phyloP scores from a whole-genome alignment of 352 stramenopile species.

The Salisapilia sapeloensis region DNA sequence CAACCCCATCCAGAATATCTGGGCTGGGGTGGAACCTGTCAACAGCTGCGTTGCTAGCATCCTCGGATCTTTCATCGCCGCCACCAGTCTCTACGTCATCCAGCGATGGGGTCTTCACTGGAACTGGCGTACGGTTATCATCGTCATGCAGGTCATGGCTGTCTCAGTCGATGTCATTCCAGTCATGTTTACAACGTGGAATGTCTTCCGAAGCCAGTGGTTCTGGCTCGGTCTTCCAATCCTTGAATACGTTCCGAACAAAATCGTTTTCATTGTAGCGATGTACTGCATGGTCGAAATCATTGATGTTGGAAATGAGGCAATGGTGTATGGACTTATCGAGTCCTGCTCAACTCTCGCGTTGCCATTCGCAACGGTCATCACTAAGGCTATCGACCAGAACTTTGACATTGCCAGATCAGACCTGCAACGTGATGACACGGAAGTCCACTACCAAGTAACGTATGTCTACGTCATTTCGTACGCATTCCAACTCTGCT shows the following conservation, averaged over 20 bases:
- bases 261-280: conserved; percentile 25
- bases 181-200: conserved; percentile 8
- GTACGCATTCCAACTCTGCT: background rate
- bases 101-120: conserved; percentile 8
- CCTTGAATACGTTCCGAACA: conserved; percentile 16
- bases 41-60: conserved; percentile 12
- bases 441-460: conserved; percentile 13
- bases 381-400: conserved; percentile 30
- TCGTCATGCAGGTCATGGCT: conserved; percentile 4
- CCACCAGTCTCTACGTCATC: conserved; percentile 2
- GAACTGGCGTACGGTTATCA: conserved; percentile 10
- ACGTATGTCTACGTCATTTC: conserved; percentile 15
- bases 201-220: conserved; percentile 21
- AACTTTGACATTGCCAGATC: conserved; percentile 20
- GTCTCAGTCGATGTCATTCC: conserved; percentile 6
- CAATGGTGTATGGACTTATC: conserved; percentile 25
- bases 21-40: conserved; percentile 11
- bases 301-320: conserved; percentile 26
- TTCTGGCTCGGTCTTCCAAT: conserved; percentile 34
- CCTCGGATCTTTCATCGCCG: conserved; percentile 6
- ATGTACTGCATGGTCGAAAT: conserved; percentile 36
- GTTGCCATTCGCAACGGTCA: conserved; percentile 22
- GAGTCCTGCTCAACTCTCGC: conserved; percentile 17
- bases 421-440: conserved; percentile 18
- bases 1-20: conserved; percentile 9